Percentiles rank a stretch among this genome's conserved stretches.
phyloP scores from a whole-genome alignment of 257 asterid species.

The Nyctanthes arbortristis region DNA sequence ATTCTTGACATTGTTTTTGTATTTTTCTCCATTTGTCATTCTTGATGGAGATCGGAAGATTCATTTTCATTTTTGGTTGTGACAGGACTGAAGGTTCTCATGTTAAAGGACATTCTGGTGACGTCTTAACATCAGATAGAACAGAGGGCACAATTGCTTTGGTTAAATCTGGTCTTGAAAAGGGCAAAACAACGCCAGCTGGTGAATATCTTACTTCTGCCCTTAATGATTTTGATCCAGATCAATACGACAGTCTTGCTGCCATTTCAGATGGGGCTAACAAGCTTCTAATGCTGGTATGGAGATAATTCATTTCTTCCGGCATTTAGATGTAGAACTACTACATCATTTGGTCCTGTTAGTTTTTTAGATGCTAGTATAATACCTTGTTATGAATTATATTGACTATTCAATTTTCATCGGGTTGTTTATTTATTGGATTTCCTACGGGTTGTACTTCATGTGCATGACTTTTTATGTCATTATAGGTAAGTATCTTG shows the following conservation, averaged over 20 bases:
- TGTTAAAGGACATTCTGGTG: slow-evolving; percentile 58
- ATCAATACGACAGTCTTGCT: slow-evolving; percentile 93
- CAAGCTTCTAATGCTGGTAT: slow-evolving; percentile 98
- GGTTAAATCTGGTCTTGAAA: slow-evolving; percentile 74
- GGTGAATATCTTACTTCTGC: slow-evolving; percentile 99
- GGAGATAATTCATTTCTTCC: slow-evolving; percentile 19
- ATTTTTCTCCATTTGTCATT: slow-evolving; percentile 8
- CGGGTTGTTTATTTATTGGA: slow-evolving; percentile 9
- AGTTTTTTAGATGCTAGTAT: slow-evolving; percentile 13
- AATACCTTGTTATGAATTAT: slow-evolving; percentile 3
- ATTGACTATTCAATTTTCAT: slow-evolving; percentile 2
- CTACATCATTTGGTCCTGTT: slow-evolving; percentile 16
- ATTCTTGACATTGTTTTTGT: not conserved
- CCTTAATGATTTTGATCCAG: slow-evolving; percentile 93
- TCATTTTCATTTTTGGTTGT: slow-evolving; percentile 26
- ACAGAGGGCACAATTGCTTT: slow-evolving; percentile 67
- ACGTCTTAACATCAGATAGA: slow-evolving; percentile 55
- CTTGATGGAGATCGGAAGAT: slow-evolving; percentile 17
- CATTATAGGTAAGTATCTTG: slow-evolving; percentile 1
- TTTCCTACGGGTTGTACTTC: not conserved
- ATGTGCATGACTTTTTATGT: not conserved
- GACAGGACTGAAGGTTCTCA: slow-evolving; percentile 56
- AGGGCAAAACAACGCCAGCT: slow-evolving; percentile 90
- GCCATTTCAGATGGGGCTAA: slow-evolving; percentile 99
- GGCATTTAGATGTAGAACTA: slow-evolving; percentile 17